These are phyloP conservation scores for Monilinia fructigena DNA, from an alignment of 2,329 filamentous ascomycete genomes.

Conservation along the genomic window DNA sequence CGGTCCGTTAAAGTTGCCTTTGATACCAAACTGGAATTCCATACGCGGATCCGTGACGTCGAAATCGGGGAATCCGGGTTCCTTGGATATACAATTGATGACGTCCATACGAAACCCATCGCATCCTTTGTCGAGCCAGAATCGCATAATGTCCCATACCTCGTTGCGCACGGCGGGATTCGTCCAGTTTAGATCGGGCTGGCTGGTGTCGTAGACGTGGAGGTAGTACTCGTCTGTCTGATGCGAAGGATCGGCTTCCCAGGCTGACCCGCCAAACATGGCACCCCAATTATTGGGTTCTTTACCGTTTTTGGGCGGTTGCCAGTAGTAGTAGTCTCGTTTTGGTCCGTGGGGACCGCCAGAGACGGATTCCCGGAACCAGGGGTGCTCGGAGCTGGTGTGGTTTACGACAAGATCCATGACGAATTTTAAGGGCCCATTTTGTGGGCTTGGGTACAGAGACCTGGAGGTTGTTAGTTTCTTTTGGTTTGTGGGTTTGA, in stretches of 20 bases:
- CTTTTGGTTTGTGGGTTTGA: background rate
- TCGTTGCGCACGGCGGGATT: constrained; percentile 63
- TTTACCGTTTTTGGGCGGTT: constrained; percentile 39
- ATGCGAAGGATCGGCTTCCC: constrained; percentile 50
- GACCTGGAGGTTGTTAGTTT: constrained; percentile 39
- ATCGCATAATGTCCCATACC: constrained; percentile 68
- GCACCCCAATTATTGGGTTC: constrained; percentile 49
- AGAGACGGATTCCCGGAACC: constrained; percentile 56
- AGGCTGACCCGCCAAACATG: constrained; percentile 45
- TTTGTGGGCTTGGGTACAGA: constrained; percentile 56
- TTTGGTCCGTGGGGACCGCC: constrained; percentile 48
- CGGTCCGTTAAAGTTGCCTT: constrained; percentile 57
- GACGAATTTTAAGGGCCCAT: constrained; percentile 64
- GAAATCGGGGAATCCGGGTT: constrained; percentile 55
- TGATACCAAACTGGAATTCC: constrained; percentile 41
- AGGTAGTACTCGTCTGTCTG: constrained; percentile 54
- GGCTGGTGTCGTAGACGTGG: constrained; percentile 64
- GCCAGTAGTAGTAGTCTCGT: constrained; percentile 67
- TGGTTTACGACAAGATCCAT: constrained; percentile 75
- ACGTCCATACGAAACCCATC: constrained; percentile 60
- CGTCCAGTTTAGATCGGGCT: constrained; percentile 79
- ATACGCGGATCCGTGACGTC: constrained; percentile 41
- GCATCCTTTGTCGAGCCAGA: constrained; percentile 67
- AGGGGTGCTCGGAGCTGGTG: constrained; percentile 53
- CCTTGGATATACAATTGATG: constrained; percentile 66